A percentile compares a stretch with the other conserved stretches of the same genome.
These are phyloP conservation scores for Aspergillus hiratsukae DNA, from an alignment of 2,329 filamentous ascomycete genomes.

Conservation along the genomic window DNA sequence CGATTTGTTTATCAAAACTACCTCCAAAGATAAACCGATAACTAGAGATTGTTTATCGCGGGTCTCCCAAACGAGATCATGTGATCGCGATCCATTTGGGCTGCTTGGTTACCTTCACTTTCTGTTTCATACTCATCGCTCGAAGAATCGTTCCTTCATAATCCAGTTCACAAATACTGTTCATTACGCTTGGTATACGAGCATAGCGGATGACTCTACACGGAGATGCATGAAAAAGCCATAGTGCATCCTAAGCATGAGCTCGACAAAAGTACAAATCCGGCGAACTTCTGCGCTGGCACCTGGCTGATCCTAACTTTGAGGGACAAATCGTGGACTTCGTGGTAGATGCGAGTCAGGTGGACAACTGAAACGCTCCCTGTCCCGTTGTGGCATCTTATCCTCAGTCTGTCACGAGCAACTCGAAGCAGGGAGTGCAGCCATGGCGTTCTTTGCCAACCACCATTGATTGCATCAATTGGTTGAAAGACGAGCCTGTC, in stretches of 20 bases:
- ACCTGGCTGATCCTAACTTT: background rate
- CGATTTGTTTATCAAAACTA: background rate
- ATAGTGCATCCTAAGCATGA: background rate
- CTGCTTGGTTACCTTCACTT: background rate
- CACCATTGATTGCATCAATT: background rate
- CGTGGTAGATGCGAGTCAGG: background rate
- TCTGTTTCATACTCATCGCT: background rate
- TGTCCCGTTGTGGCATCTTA: background rate
- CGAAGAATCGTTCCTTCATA: background rate
- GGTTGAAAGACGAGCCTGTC: background rate
- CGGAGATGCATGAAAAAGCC: background rate
- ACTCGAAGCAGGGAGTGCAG: background rate
- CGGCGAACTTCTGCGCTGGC: background rate
- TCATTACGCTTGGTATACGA: background rate
- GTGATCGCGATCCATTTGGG: background rate
- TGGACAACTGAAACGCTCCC: background rate
- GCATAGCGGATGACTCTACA: background rate
- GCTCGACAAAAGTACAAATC: background rate
- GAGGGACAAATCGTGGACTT: background rate
- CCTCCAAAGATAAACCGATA: background rate
- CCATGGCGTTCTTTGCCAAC: background rate
- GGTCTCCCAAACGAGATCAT: background rate
- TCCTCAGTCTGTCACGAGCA: background rate
- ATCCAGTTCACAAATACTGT: background rate
- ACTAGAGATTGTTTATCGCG: background rate